Conservation (phyloP, 2,329 filamentous ascomycete species). For the Stemphylium lycopersici region DNA sequence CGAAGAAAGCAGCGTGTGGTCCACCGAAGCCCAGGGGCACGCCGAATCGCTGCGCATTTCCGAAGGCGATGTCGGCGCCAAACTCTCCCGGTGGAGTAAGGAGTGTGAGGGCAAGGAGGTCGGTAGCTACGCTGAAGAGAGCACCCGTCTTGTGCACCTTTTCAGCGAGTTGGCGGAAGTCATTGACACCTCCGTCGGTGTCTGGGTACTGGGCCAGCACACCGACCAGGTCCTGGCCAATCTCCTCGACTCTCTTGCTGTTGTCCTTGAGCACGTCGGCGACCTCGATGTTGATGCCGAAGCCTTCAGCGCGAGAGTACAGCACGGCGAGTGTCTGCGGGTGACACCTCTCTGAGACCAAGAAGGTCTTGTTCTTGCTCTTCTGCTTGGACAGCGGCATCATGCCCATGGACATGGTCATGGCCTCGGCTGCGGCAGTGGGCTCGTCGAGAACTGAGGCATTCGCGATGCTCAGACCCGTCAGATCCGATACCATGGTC, state of each 20-base stretch:
- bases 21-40: conserved; percentile 92
- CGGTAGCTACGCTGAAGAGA: conserved; percentile 85
- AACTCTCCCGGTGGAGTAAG: conserved; percentile 91
- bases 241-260: conserved; percentile 69
- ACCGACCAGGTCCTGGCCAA: conserved; percentile 83
- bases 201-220: conserved; percentile 96
- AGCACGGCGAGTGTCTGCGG: conserved; percentile 86
- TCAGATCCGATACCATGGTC: conserved; percentile 88
- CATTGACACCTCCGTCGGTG: conserved; percentile 78
- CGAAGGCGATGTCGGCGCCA: conserved; percentile 93
- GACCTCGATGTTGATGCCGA: conserved; percentile 79
- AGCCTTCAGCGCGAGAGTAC: conserved; percentile 85
- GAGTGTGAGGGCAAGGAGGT: conserved; percentile 84
- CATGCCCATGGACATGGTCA: conserved; percentile 87
- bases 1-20: conserved; percentile 96
- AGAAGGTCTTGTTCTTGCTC: conserved; percentile 76
- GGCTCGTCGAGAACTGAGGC: conserved; percentile 89
- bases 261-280: conserved; percentile 72
- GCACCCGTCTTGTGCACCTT: conserved; percentile 77
- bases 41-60: conserved; percentile 88
- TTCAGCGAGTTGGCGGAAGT: conserved; percentile 76
- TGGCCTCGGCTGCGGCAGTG: conserved; percentile 91
- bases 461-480: conserved; percentile 85
- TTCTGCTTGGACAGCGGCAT: conserved; percentile 75
- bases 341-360: conserved; percentile 83